phyloP scores from a whole-genome alignment of 768 basidiomycete genomes.

The Leccinum obscurum region DNA sequence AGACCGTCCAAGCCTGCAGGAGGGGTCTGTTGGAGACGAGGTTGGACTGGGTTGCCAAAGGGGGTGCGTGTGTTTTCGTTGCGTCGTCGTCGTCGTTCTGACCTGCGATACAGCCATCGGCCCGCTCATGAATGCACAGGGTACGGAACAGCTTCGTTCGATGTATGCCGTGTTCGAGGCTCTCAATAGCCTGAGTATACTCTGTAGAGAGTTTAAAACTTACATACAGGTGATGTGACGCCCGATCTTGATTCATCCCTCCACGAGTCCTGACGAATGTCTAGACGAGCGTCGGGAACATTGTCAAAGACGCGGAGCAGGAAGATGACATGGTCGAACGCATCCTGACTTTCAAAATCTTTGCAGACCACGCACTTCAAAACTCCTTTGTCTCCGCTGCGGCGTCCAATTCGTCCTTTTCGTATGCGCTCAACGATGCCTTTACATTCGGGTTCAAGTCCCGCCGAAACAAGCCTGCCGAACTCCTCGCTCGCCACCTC shows the following conservation, averaged over 20 bases:
- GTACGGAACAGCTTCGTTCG: conserved; percentile 42
- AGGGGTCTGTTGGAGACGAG: conserved; percentile 46
- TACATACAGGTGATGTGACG: conserved; percentile 51
- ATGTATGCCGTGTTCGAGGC: conserved; percentile 66
- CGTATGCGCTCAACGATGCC: conserved; percentile 68
- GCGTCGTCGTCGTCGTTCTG: conserved; percentile 33
- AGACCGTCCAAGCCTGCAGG: conserved; percentile 56
- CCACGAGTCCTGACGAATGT: background rate
- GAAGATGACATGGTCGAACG: conserved; percentile 81
- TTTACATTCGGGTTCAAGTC: conserved; percentile 75
- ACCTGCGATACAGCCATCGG: conserved; percentile 46
- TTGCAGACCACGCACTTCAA: conserved; percentile 50
- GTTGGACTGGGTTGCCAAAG: conserved; percentile 45
- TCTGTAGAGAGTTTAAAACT: conserved; percentile 61
- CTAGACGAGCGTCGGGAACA: conserved; percentile 57
- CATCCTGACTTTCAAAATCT: conserved; percentile 66
- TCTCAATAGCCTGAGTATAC: conserved; percentile 50
- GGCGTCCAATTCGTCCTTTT: conserved; percentile 55
- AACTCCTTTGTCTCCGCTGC: conserved; percentile 49
- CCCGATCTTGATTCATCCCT: background rate
- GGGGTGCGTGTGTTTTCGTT: conserved; percentile 36
- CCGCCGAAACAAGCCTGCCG: conserved; percentile 81
- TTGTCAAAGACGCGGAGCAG: conserved; percentile 59
- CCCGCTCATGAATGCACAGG: conserved; percentile 48
- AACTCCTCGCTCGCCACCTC: conserved; percentile 90